Evolutionary conservation across 805 yeast genomes (phyloP), one percentile per base, ranked within the genome.

Genomic region (Schwanniomyces pseudopolymorphus): DNA sequence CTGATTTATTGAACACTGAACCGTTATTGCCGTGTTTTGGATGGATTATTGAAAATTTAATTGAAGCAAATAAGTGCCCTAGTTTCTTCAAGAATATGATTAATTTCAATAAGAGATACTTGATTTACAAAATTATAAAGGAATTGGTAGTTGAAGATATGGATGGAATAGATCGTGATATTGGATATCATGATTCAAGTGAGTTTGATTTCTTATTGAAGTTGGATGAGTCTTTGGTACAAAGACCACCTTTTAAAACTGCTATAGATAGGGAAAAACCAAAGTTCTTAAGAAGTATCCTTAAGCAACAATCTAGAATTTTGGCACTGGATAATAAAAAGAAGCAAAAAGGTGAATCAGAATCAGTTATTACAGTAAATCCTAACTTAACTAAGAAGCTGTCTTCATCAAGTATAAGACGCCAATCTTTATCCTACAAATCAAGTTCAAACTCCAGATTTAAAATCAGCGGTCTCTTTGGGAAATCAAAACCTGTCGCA

Each of bases 1-100:
- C 53, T 1, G 74, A 69, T 40, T 60, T 72, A 39, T 60, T 64
- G 24, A 64, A 64, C 50, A 51, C 63, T 47, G 73, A 75, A 44
- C 75, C 83, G 0, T 67, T 88, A 42, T 80, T 89, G 5, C 94
- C 96, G 2, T 91, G 97, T 58, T 80, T 89, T 48, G 97, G 97
- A 9, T 92, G 98, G 98, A 73, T 89, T 42, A 72, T 86, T 20
- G 92, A 87, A 55, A 81, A 95, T 50, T 68, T 92, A 51, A 61
- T 90, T 45, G 96, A 88, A 58, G 55, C 67, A 9, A 69, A 69
- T 49, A 64, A 56, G 44, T 83, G 89, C 43, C 96, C 97, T 16
- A 87, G 86, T 56, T 87, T 83, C 81, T 79, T 85, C 43, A 75
- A 85, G 2, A 72, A 76, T 27, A 69, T 85, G 50, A 81, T 91